Conservation (phyloP, 176 grass and related monocot species). For the Olyra latifolia region DNA sequence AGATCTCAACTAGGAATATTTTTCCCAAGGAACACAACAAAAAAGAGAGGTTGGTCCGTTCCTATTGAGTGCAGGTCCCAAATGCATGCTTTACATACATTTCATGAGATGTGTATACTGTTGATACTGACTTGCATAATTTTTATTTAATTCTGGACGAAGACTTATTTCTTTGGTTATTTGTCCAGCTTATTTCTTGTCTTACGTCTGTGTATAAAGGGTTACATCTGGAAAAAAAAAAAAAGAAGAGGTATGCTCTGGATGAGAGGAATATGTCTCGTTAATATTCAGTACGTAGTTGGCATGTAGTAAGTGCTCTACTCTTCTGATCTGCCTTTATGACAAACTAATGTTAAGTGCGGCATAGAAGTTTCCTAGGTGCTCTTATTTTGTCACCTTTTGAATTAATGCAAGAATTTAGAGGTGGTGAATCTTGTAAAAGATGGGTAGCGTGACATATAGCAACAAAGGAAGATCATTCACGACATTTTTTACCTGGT, state of each 20-base stretch:
- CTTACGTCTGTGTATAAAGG: not conserved
- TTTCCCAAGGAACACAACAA: not conserved
- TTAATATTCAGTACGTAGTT: slow-evolving; percentile 1
- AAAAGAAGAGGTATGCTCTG: slow-evolving; percentile 26
- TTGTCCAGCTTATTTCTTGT: not conserved
- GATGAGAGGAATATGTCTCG: not conserved
- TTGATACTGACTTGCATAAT: slow-evolving; percentile 27
- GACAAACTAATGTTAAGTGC: not conserved
- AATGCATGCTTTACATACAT: slow-evolving; percentile 23
- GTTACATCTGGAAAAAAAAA: slow-evolving; percentile 26
- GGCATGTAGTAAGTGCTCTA: not conserved
- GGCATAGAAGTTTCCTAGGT: not conserved
- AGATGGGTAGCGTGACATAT: slow-evolving; percentile 27
- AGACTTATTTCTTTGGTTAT: not conserved
- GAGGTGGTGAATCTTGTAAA: slow-evolving; percentile 13
- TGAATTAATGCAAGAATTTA: slow-evolving; percentile 4
- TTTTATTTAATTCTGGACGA: slow-evolving; percentile 15
- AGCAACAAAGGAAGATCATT: slow-evolving; percentile 17
- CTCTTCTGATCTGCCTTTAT: not conserved
- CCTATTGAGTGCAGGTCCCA: slow-evolving; percentile 14
- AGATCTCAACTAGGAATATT: not conserved
- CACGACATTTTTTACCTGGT: slow-evolving; percentile 11
- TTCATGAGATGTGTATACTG: slow-evolving; percentile 2
- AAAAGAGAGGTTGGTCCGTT: slow-evolving; percentile 13
- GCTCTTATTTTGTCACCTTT: not conserved